Conservation (phyloP, 495 filamentous ascomycete species). For the Pyronema domesticum region DNA sequence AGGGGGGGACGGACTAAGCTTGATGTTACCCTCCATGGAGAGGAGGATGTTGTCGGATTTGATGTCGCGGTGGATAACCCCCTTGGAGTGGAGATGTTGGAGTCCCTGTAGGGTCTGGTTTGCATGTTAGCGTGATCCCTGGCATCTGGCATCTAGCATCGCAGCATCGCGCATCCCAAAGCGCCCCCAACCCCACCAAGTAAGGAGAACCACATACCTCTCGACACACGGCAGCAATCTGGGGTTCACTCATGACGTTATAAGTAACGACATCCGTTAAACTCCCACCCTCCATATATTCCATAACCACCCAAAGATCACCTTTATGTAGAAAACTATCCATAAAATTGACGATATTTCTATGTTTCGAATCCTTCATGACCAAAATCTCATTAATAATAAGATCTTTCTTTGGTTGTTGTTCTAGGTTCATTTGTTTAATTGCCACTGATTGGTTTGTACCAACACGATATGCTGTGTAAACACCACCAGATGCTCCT, state of each 20-base stretch:
- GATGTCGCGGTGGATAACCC: slow-evolving; percentile 95
- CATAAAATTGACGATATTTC: slow-evolving; percentile 98
- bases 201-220: slow-evolving; percentile 45
- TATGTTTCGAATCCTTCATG: slow-evolving; percentile 97
- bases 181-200: background rate
- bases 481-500: slow-evolving; percentile 91
- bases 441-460: slow-evolving; percentile 84
- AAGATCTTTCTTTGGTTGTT: slow-evolving; percentile 95
- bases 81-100: slow-evolving; percentile 91
- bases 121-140: background rate
- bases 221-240: slow-evolving; percentile 87
- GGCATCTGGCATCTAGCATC: slow-evolving; percentile 3
- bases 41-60: slow-evolving; percentile 96
- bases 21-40: slow-evolving; percentile 90
- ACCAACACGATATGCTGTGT: slow-evolving; percentile 69
- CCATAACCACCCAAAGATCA: slow-evolving; percentile 98
- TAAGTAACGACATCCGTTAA: slow-evolving; percentile 96
- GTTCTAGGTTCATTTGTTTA: slow-evolving; percentile 98
- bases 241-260: slow-evolving; percentile 94
- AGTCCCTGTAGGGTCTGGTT: slow-evolving; percentile 63
- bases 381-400: slow-evolving; percentile 98
- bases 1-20: slow-evolving; percentile 62
- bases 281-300: slow-evolving; percentile 97
- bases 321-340: slow-evolving; percentile 79
- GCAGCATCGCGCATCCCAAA: too few species aligned